phyloP scores from a whole-genome alignment of 352 stramenopile species.

The Globisporangium mamillatum region DNA sequence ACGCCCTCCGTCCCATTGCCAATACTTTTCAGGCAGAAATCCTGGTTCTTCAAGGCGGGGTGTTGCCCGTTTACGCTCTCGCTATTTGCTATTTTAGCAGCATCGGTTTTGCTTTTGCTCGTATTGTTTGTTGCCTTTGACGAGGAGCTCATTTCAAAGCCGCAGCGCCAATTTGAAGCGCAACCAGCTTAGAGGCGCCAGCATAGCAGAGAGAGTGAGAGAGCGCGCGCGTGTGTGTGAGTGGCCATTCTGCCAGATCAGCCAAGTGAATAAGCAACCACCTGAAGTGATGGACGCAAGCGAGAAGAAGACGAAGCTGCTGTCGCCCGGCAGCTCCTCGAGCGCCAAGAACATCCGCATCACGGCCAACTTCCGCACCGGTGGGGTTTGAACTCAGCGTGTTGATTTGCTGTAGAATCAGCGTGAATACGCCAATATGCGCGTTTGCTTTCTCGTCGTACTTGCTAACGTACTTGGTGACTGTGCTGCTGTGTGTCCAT shows the following conservation, averaged over 20 bases:
- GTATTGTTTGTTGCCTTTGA: background rate
- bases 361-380: conserved; percentile 68
- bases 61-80: background rate
- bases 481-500: background rate
- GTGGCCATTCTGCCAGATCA: background rate
- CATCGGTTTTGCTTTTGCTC: conserved; percentile 10
- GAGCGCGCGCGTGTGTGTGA: background rate
- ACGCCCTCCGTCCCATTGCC: conserved; percentile 1
- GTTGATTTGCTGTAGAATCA: background rate
- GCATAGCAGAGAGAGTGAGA: background rate
- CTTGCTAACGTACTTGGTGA: conserved; percentile 1
- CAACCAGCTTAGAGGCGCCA: background rate
- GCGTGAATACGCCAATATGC: background rate
- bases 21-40: no score
- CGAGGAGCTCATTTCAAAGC: conserved; percentile 11
- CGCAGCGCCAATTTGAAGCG: background rate
- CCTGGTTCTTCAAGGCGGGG: background rate
- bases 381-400: conserved; percentile 17
- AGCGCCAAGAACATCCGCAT: conserved; percentile 25
- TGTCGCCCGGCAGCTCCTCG: conserved; percentile 14
- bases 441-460: background rate
- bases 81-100: conserved; percentile 1
- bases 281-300: conserved; percentile 7
- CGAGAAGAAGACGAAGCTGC: conserved; percentile 15
- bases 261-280: background rate